Evolutionary conservation across 2,329 filamentous ascomycete genomes (phyloP).

Genomic region (Helicocarpus griseus): DNA sequence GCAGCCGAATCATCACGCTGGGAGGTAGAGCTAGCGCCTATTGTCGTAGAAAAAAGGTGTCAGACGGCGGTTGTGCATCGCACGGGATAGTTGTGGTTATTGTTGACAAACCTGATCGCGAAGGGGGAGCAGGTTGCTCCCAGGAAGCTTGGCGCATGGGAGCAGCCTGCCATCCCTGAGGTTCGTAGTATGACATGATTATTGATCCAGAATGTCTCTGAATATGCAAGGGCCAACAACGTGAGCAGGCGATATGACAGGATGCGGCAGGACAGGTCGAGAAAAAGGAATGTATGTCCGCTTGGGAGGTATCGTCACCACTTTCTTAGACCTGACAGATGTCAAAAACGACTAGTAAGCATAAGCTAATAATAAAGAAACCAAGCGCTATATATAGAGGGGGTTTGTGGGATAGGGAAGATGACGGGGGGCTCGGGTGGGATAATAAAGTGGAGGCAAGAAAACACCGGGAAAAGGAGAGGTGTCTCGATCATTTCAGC

Average conservation of each 20-base stretch:
- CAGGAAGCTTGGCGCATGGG: slow-evolving; percentile 56
- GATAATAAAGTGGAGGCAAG: not conserved
- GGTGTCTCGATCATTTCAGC: not conserved
- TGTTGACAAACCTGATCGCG: slow-evolving; percentile 54
- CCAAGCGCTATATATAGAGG: slow-evolving; percentile 2
- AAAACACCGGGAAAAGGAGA: slow-evolving; percentile 3
- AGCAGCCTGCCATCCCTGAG: slow-evolving; percentile 53
- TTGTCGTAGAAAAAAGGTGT: slow-evolving; percentile 11
- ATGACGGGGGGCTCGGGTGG: not conserved
- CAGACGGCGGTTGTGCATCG: slow-evolving; percentile 1
- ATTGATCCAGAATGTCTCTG: slow-evolving; percentile 4
- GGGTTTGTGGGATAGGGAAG: not conserved
- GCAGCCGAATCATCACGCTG: slow-evolving; percentile 66
- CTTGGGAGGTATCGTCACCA: not conserved
- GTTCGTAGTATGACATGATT: slow-evolving; percentile 61
- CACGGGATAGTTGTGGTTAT: not conserved
- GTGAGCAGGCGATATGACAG: not conserved
- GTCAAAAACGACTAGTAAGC: not conserved
- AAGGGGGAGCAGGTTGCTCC: slow-evolving; percentile 64
- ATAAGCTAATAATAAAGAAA: slow-evolving; percentile 13
- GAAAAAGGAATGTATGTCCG: not conserved
- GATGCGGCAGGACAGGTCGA: not conserved
- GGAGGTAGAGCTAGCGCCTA: slow-evolving; percentile 66
- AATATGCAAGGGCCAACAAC: slow-evolving; percentile 1
- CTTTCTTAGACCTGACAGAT: not conserved